phyloP scores from a whole-genome alignment of 495 filamentous ascomycete genomes.

The Platismatia glauca region DNA sequence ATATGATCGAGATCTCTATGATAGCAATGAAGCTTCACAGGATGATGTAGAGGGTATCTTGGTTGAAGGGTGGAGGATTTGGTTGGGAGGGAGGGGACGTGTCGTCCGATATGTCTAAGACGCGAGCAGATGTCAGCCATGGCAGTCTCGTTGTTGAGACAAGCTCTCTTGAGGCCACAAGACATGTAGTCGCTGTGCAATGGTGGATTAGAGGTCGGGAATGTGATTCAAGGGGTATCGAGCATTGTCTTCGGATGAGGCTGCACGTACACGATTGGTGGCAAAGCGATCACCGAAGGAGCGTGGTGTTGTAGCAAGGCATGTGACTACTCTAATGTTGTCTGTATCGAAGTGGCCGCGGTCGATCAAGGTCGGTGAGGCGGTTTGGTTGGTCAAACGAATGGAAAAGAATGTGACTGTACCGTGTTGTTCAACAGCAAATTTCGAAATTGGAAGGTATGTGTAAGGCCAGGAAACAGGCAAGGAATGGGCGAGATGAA shows the following conservation, averaged over 20 bases:
- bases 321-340: conserved; percentile 11
- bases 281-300: conserved; percentile 5
- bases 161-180: background rate
- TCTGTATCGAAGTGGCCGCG: conserved; percentile 11
- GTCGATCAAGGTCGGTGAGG: conserved; percentile 12
- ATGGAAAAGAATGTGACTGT: conserved; percentile 18
- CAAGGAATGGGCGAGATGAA: conserved; percentile 3
- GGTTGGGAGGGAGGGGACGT: background rate
- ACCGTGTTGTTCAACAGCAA: conserved; percentile 19
- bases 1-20: background rate
- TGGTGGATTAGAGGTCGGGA: conserved; percentile 4
- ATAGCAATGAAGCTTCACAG: conserved; percentile 8
- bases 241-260: background rate
- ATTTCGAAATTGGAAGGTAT: conserved; percentile 4
- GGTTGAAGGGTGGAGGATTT: background rate
- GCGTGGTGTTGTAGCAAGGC: background rate
- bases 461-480: conserved; percentile 4
- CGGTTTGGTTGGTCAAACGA: conserved; percentile 7
- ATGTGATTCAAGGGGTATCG: conserved; percentile 4
- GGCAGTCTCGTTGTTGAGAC: background rate
- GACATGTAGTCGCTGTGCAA: background rate
- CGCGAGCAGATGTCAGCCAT: conserved; percentile 4
- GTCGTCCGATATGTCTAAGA: conserved; percentile 7
- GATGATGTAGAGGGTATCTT: conserved; percentile 5
- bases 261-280: conserved; percentile 12